Evolutionary conservation across 2,329 filamentous ascomycete species (phyloP).

Genomic region (Teratosphaeria viscida): DNA sequence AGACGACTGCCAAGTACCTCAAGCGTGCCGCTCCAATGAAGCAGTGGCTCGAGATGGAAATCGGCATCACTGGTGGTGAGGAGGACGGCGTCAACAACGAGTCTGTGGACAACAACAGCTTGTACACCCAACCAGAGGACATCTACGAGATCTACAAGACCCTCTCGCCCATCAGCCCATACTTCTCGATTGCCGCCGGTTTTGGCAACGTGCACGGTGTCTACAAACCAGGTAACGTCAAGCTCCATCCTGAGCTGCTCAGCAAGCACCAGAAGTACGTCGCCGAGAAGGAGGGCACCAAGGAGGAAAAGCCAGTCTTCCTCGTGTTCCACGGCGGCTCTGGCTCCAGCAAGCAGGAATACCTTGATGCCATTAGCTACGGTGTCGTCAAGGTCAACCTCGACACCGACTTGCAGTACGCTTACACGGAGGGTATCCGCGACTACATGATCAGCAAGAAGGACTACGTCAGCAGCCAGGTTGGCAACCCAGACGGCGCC

Average conservation of each 20-base stretch:
- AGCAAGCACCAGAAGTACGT: conserved; percentile 93
- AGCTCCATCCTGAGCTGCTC: conserved; percentile 90
- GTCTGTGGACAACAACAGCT: conserved; percentile 87
- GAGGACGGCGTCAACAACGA: conserved; percentile 99
- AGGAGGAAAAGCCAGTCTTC: conserved; percentile 86
- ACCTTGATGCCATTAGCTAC: conserved; percentile 74
- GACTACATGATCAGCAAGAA: conserved; percentile 93
- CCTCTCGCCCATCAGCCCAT: conserved; percentile 74
- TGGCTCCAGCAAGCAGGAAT: conserved; percentile 84
- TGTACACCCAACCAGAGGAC: conserved; percentile 97
- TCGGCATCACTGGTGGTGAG: conserved; percentile 92
- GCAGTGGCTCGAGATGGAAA: conserved; percentile 99
- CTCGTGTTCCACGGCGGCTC: conserved; percentile 99
- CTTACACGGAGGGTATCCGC: conserved; percentile 83
- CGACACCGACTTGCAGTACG: conserved; percentile 95
- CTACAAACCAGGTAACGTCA: conserved; percentile 96
- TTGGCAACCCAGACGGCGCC: conserved; percentile 90
- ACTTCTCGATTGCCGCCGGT: conserved; percentile 96
- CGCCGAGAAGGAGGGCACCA: conserved; percentile 62
- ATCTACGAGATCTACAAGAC: conserved; percentile 86
- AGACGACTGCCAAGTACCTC: conserved; percentile 85
- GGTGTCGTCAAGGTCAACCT: conserved; percentile 99
- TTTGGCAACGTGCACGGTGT: conserved; percentile 99
- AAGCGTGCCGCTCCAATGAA: conserved; percentile 93
- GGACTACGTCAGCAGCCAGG: conserved; percentile 76